A percentile compares a stretch with the other conserved stretches of the same genome.
Conservation (phyloP, 441 rosid species). For the Adansonia gregorii region DNA sequence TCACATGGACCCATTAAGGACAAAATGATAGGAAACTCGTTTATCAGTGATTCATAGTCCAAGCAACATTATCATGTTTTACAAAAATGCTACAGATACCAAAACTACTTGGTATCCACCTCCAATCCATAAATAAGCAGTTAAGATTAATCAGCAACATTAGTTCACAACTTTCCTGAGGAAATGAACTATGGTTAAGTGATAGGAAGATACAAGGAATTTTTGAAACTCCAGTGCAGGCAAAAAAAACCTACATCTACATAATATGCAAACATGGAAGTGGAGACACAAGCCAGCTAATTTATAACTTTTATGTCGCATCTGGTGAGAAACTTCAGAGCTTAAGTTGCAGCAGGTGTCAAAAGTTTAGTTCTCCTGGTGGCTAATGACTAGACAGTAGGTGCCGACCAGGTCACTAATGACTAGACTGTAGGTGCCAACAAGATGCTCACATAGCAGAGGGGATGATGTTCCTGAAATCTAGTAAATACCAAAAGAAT, state of each 20-base stretch:
- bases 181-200: too few relatives aligned
- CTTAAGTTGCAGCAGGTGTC: neutral
- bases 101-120: slow-evolving; percentile 3
- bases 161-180: neutral
- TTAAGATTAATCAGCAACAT: neutral
- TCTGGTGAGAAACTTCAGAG: neutral
- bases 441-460: neutral
- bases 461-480: neutral
- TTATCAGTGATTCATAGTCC: neutral
- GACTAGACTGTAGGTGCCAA: neutral
- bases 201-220: too few relatives aligned
- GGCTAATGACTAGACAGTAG: neutral
- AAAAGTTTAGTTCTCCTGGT: neutral
- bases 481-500: neutral
- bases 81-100: neutral
- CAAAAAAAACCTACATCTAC: neutral
- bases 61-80: neutral
- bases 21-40: neutral
- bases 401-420: neutral
- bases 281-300: neutral
- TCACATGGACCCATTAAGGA: neutral
- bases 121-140: neutral
- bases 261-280: neutral
- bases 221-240: neutral
- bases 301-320: neutral